phyloP scores from a whole-genome alignment of 177 flowering plant genomes.

The Vitis hybrid region DNA sequence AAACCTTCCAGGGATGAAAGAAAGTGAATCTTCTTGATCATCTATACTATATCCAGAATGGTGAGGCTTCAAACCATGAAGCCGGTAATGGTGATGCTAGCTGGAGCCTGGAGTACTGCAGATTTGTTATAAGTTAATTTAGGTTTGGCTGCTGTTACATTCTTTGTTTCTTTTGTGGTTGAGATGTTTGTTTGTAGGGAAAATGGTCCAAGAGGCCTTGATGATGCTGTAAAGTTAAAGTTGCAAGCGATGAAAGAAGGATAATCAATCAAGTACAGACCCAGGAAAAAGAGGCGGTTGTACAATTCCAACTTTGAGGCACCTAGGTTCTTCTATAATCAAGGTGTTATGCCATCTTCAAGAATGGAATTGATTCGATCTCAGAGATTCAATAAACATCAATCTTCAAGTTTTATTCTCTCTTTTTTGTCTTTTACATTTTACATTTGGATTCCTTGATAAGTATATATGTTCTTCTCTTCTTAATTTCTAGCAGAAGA shows the following conservation, averaged over 20 bases:
- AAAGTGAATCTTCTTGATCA: too few species aligned
- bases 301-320: background rate
- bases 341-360: slow-evolving; percentile 14
- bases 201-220: background rate
- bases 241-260: background rate
- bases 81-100: too few species aligned
- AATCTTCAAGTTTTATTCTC: background rate
- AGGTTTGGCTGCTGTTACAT: background rate
- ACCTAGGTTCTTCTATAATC: slow-evolving; percentile 19
- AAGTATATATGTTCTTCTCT: background rate
- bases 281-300: slow-evolving; percentile 1
- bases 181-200: background rate
- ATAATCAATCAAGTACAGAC: background rate
- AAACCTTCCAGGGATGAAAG: too few species aligned
- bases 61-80: too few species aligned
- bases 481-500: background rate
- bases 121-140: background rate
- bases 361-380: slow-evolving; percentile 7
- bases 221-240: slow-evolving; percentile 21
- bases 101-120: too few species aligned
- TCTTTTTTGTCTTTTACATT: background rate
- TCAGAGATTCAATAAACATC: background rate
- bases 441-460: background rate
- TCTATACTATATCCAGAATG: too few species aligned
- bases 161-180: background rate